Evolutionary conservation across 805 yeast species (phyloP).

Genomic region (Nematodospora valgi): DNA sequence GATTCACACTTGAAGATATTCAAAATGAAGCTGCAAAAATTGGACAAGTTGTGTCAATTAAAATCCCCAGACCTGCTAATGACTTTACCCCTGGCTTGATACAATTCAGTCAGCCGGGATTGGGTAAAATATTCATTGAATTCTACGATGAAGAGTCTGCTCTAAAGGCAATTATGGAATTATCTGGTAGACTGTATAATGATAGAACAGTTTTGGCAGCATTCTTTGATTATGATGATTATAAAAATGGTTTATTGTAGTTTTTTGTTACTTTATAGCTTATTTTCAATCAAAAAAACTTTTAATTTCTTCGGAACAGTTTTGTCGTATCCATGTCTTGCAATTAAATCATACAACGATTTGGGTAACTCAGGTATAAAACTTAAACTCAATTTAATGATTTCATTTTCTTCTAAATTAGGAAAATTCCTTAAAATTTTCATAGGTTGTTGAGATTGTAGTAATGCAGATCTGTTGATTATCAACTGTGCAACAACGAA

Average conservation of each 20-base stretch:
- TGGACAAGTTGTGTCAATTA: slow-evolving; percentile 52
- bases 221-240: slow-evolving; percentile 59
- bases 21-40: slow-evolving; percentile 42
- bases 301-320: slow-evolving; percentile 33
- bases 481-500: slow-evolving; percentile 82
- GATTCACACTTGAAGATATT: slow-evolving; percentile 53
- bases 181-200: slow-evolving; percentile 66
- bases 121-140: slow-evolving; percentile 71
- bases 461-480: slow-evolving; percentile 59
- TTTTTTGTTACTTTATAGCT: neutral
- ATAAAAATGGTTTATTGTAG: slow-evolving; percentile 2
- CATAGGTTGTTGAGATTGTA: slow-evolving; percentile 69
- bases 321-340: slow-evolving; percentile 60
- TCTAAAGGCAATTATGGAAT: slow-evolving; percentile 48
- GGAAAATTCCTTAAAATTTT: slow-evolving; percentile 71
- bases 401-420: slow-evolving; percentile 62
- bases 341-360: slow-evolving; percentile 57
- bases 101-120: slow-evolving; percentile 47
- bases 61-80: slow-evolving; percentile 61
- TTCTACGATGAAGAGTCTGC: slow-evolving; percentile 54
- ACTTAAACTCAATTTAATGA: slow-evolving; percentile 75
- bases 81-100: slow-evolving; percentile 40
- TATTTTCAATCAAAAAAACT: slow-evolving; percentile 2
- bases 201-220: slow-evolving; percentile 68
- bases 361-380: slow-evolving; percentile 74